A percentile compares a stretch with the other conserved stretches of the same genome.
phyloP scores from a whole-genome alignment of 306 rosid species.

The Gleditsia sinensis region DNA sequence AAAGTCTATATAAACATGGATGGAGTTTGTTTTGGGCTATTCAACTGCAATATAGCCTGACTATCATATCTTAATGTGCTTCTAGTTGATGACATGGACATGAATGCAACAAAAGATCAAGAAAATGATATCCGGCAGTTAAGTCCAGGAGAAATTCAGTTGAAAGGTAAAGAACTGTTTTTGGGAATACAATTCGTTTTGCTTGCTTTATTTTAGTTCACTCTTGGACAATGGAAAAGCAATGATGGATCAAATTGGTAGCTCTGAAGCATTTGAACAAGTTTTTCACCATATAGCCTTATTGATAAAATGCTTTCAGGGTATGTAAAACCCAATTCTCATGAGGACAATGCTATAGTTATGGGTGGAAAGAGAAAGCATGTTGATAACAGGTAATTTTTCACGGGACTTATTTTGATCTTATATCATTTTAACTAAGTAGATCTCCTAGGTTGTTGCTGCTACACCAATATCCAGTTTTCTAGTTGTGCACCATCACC shows the following conservation, averaged over 20 bases:
- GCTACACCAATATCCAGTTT: constrained; percentile 8
- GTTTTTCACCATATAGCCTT: constrained; percentile 30
- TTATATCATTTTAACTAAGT: too few relatives aligned
- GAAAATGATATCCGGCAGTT: constrained; percentile 42
- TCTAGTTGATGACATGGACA: constrained; percentile 51
- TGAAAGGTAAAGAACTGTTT: constrained; percentile 49
- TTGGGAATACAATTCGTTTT: constrained; percentile 25
- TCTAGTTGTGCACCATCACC: not conserved
- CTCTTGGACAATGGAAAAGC: constrained; percentile 27
- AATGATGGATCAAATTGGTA: constrained; percentile 11
- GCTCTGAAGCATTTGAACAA: constrained; percentile 16
- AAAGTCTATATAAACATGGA: constrained; percentile 16
- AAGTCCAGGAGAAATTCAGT: constrained; percentile 40
- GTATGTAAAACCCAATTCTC: constrained; percentile 48
- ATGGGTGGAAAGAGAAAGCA: constrained; percentile 72
- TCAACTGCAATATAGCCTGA: constrained; percentile 34
- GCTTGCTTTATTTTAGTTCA: constrained; percentile 25
- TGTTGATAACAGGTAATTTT: constrained; percentile 60
- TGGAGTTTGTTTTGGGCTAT: not conserved
- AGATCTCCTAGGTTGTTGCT: not conserved
- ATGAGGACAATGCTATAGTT: constrained; percentile 42
- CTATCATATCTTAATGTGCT: constrained; percentile 42
- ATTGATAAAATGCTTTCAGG: constrained; percentile 58
- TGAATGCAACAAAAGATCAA: constrained; percentile 45
- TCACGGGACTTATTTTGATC: not conserved